A percentile compares a stretch with the other conserved stretches of the same genome.
phyloP scores from a whole-genome alignment of 2,329 filamentous ascomycete species.

The Diaporthe eres region DNA sequence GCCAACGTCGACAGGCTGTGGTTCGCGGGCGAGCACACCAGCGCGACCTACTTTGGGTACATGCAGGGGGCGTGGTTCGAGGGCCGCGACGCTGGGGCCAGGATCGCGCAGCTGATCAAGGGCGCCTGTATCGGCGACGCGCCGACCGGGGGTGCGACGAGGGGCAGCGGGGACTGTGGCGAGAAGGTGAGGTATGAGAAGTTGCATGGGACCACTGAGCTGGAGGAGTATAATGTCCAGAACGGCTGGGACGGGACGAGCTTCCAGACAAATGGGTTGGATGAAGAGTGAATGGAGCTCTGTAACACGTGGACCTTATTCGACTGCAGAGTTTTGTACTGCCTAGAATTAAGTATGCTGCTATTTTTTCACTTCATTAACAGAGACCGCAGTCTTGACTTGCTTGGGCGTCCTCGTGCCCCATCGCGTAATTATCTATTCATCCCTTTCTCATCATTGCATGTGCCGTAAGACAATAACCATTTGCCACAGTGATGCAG shows the following conservation, averaged over 20 bases:
- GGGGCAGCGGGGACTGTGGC: background rate
- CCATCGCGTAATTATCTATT: background rate
- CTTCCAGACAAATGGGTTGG: conserved; percentile 12
- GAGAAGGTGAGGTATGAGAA: background rate
- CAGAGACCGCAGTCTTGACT: no score
- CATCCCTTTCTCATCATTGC: background rate
- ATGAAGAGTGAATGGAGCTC: background rate
- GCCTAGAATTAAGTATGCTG: background rate
- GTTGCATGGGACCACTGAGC: conserved; percentile 6
- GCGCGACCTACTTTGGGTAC: conserved; percentile 1
- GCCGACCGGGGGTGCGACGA: background rate
- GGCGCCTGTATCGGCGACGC: conserved; percentile 4
- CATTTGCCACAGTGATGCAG: background rate
- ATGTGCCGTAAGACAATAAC: background rate
- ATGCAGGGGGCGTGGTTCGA: conserved; percentile 20
- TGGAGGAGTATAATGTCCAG: conserved; percentile 6
- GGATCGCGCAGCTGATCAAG: background rate
- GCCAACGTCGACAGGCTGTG: conserved; percentile 11
- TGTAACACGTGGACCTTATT: background rate
- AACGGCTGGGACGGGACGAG: conserved; percentile 8
- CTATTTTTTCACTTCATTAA: background rate
- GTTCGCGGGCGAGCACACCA: conserved; percentile 16
- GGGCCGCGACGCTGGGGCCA: background rate
- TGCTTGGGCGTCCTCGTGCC: background rate
- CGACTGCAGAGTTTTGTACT: background rate